Evolutionary conservation across 2,329 filamentous ascomycete genomes (phyloP).

Genomic region (Cercospora sp.): DNA sequence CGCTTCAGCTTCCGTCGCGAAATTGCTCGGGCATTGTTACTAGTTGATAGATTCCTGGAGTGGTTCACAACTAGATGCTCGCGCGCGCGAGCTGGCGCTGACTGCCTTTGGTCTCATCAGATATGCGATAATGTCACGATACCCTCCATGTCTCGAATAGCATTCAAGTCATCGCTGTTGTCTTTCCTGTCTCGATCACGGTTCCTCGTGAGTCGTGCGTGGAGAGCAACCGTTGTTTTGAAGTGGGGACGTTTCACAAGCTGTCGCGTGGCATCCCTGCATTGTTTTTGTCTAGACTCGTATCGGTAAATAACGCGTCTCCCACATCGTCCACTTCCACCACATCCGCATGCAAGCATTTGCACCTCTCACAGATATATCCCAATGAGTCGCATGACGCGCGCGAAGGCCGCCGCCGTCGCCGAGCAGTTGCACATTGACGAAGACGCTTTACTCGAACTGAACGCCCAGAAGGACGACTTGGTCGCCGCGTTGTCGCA

Average conservation of each 20-base stretch:
- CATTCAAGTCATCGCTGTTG: neutral
- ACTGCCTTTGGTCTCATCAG: neutral
- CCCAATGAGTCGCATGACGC: conserved; percentile 44
- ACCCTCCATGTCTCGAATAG: neutral
- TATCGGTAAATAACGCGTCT: conserved; percentile 16
- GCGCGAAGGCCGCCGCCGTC: conserved; percentile 45
- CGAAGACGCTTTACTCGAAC: conserved; percentile 38
- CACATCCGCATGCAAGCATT: conserved; percentile 1
- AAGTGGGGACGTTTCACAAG: conserved; percentile 3
- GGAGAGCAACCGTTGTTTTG: neutral
- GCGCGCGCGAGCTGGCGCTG: neutral
- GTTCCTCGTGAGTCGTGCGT: neutral
- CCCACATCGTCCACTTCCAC: conserved; percentile 18
- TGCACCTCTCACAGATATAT: neutral
- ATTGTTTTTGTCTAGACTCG: conserved; percentile 7
- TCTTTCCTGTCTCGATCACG: neutral
- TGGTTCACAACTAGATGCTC: neutral
- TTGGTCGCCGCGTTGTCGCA: conserved; percentile 17
- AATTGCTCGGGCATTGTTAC: neutral
- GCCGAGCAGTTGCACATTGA: conserved; percentile 43
- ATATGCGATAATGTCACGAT: neutral
- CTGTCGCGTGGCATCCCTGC: neutral
- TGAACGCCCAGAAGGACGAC: conserved; percentile 27
- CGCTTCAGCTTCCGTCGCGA: conserved; percentile 14
- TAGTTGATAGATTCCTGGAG: neutral